Evolutionary conservation across 345 rosid genomes (phyloP).

Genomic region (Eucalyptus camaldulensis): DNA sequence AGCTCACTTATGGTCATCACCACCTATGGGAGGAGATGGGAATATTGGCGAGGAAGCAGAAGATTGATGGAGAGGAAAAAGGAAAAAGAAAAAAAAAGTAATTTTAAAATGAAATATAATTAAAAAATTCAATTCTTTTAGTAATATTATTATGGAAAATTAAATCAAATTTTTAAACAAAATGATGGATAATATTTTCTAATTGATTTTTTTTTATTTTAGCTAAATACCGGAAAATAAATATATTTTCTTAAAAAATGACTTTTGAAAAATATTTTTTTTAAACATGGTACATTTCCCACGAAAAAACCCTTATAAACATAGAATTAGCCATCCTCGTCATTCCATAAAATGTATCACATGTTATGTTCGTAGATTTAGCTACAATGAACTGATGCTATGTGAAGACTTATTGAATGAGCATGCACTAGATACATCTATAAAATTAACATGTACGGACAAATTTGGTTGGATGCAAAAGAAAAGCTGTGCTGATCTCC

Average conservation of each 20-base stretch:
- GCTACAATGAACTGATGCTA: neutral
- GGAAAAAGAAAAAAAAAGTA: too few species aligned
- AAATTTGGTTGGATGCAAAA: neutral
- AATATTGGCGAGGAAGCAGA: too few species aligned
- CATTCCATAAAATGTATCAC: neutral
- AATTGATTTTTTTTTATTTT: too few species aligned
- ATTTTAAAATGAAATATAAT: too few species aligned
- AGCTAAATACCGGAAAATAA: rapidly evolving
- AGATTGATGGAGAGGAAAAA: rapidly evolving
- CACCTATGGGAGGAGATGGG: too few species aligned
- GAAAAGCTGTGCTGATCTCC: neutral
- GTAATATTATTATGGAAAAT: too few species aligned
- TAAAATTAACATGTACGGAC: neutral
- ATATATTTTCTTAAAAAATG: rapidly evolving
- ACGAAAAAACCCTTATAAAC: neutral
- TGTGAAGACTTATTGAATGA: neutral
- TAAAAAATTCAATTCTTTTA: too few species aligned
- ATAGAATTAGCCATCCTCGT: neutral
- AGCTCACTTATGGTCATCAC: too few species aligned
- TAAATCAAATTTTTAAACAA: too few species aligned
- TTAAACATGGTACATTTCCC: too few species aligned
- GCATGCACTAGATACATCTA: rapidly evolving
- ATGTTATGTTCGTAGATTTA: neutral
- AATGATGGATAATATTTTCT: rapidly evolving
- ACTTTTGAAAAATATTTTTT: rapidly evolving